A percentile compares a stretch with the other conserved stretches of the same genome.
These are phyloP conservation scores for Ogataea zsoltii DNA, from an alignment of 805 yeast genomes.

Conservation along the genomic window DNA sequence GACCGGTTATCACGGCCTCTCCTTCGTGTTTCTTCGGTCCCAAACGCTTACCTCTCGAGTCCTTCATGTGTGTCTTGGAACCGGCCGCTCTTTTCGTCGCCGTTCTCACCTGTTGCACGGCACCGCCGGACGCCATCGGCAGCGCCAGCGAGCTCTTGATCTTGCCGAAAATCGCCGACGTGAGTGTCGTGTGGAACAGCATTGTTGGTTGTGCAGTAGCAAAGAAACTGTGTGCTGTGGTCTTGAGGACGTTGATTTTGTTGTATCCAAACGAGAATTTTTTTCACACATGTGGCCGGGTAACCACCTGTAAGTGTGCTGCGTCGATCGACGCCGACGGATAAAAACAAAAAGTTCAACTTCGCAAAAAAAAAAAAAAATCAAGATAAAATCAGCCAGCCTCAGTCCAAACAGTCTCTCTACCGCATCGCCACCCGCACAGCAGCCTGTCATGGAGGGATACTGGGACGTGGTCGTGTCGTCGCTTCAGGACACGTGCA, in stretches of 20 bases:
- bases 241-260: background rate
- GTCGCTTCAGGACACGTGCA: conserved; percentile 67
- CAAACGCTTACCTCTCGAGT: conserved; percentile 90
- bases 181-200: conserved; percentile 7
- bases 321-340: too few relatives aligned
- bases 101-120: conserved; percentile 58
- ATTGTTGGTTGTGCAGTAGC: background rate
- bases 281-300: background rate
- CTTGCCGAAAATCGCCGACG: conserved; percentile 13
- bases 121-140: conserved; percentile 10
- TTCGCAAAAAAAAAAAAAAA: too few relatives aligned
- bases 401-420: background rate
- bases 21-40: conserved; percentile 91
- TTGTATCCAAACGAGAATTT: too few relatives aligned
- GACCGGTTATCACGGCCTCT: conserved; percentile 72
- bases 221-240: background rate
- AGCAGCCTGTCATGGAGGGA: conserved; percentile 43
- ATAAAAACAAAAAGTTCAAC: too few relatives aligned
- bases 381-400: too few relatives aligned
- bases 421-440: background rate
- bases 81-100: conserved; percentile 96
- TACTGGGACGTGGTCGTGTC: conserved; percentile 70
- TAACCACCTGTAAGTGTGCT: too few relatives aligned
- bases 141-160: conserved; percentile 12
- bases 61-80: conserved; percentile 90